Evolutionary conservation across 768 basidiomycete species (phyloP), one percentile per base, ranked within the genome.

Genomic region (Agrocybe pediades): DNA sequence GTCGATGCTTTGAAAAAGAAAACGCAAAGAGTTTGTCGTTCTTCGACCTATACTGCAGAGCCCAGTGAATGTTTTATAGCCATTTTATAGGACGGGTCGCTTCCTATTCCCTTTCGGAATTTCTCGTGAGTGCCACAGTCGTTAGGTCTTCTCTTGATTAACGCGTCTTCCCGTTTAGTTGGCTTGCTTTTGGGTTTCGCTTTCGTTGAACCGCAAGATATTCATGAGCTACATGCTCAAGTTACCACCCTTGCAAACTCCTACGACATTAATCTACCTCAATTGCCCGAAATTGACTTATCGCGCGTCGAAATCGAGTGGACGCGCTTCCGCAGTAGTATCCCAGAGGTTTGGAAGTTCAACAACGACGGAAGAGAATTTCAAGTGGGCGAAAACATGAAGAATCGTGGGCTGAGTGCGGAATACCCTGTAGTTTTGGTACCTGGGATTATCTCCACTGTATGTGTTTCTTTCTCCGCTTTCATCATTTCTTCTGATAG

Each of bases 361-460:
- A 87, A 83, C 58, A 85, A 81, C 15, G 88, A 92, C 54, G 90
- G 89, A 4, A 79, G 91, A 44, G 91, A 92, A 63, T 92, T 92
- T 58, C 79, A 83, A 62, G 87, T 86, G 2, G 91, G 90, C 29
- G 87, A 90, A 49, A 70, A 70, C 27, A 83, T 90, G 64, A 83
- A 82, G 51, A 79, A 71, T 4, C 78, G 83, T 40, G 88, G 87
- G 1, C 70, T 91, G 47, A 74, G 72, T 48, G 92, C 91, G 6
- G 70, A 86, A 50, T 78, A 90, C 66, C 94, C 95, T 0, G 82
- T 95, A 11, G 78, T 96, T 2, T 73, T 97, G n/a, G 81, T 95
- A 21, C 94, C 95, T 4, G 94, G 94, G 1, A 87, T 96, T 46
- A 85, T 95, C 30, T 94, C 92, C 1, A 95, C 94, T 1, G 90